phyloP scores from a whole-genome alignment of 441 rosid genomes.

The Biscutella laevigata region DNA sequence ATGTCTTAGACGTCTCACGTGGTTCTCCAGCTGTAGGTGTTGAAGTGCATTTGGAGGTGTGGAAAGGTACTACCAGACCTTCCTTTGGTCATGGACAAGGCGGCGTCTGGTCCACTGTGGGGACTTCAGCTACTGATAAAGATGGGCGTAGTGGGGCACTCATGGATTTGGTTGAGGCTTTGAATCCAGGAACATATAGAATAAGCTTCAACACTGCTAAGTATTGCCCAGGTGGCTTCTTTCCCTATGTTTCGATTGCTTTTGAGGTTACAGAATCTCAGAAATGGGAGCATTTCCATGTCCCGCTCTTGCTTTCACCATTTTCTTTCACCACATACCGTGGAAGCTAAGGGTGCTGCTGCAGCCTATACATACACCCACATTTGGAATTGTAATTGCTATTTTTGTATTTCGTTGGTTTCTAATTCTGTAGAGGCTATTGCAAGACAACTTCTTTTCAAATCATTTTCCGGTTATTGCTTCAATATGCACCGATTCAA shows the following conservation, averaged over 20 bases:
- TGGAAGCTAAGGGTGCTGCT: slow-evolving; percentile 73
- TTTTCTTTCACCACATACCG: slow-evolving; percentile 75
- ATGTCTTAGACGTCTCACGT: slow-evolving; percentile 72
- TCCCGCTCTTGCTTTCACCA: slow-evolving; percentile 73
- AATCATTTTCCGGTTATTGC: too few species aligned
- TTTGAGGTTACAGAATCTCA: slow-evolving; percentile 65
- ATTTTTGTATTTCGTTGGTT: too few species aligned
- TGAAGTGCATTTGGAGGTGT: slow-evolving; percentile 60
- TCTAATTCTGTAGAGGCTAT: too few species aligned
- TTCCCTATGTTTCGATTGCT: slow-evolving; percentile 62
- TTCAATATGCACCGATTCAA: too few species aligned
- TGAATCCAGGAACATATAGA: slow-evolving; percentile 65
- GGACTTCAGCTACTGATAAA: slow-evolving; percentile 56
- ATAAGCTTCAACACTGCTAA: slow-evolving; percentile 73
- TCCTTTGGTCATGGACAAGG: slow-evolving; percentile 28
- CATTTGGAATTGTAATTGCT: too few species aligned
- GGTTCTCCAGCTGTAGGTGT: slow-evolving; percentile 74
- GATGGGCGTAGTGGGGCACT: slow-evolving; percentile 72
- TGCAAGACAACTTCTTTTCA: too few species aligned
- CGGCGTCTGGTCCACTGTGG: slow-evolving; percentile 45
- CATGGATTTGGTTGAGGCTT: slow-evolving; percentile 49
- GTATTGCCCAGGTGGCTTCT: slow-evolving; percentile 67
- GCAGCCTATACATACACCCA: too few species aligned
- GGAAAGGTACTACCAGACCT: slow-evolving; percentile 43
- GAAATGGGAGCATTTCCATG: slow-evolving; percentile 69